Percentiles rank a stretch among this genome's conserved stretches.
phyloP scores from a whole-genome alignment of 805 yeast species.

The Zygosaccharomyces siamensis region DNA sequence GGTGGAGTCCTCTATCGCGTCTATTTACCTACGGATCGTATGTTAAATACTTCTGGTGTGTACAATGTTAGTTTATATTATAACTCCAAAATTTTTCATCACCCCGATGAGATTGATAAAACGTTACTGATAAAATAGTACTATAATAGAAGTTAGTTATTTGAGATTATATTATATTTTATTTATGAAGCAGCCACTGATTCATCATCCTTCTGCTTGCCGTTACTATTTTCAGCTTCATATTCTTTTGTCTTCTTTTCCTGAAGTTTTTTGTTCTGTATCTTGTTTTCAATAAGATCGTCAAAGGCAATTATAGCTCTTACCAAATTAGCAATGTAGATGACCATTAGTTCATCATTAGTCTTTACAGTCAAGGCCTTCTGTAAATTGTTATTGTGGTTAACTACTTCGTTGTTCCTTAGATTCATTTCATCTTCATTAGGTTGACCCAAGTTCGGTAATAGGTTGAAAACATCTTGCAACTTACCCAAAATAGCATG shows the following conservation, averaged over 20 bases:
- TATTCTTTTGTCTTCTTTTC: constrained; percentile 37
- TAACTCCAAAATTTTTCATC: constrained; percentile 5
- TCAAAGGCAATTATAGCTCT: constrained; percentile 95
- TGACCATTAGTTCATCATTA: constrained; percentile 92
- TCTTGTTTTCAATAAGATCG: constrained; percentile 92
- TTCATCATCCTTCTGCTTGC: constrained; percentile 29
- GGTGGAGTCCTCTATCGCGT: not conserved
- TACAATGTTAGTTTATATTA: not conserved
- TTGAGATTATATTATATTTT: not conserved
- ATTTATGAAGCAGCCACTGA: constrained; percentile 8
- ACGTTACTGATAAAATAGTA: not conserved
- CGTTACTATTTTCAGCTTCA: constrained; percentile 36
- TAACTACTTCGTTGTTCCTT: constrained; percentile 31
- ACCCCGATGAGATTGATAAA: not conserved
- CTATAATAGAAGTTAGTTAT: not conserved
- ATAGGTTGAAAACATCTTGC: constrained; percentile 88
- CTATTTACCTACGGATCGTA: not conserved
- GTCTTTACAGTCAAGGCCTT: constrained; percentile 88
- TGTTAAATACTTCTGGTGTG: not conserved
- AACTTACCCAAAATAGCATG: constrained; percentile 86
- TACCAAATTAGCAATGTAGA: constrained; percentile 83
- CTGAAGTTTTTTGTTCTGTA: constrained; percentile 61
- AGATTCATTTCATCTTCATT: constrained; percentile 34
- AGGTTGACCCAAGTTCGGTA: constrained; percentile 64
- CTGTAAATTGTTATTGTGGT: constrained; percentile 47